phyloP scores from a whole-genome alignment of 1,284 basidiomycete genomes.

The Ustilago sp. region DNA sequence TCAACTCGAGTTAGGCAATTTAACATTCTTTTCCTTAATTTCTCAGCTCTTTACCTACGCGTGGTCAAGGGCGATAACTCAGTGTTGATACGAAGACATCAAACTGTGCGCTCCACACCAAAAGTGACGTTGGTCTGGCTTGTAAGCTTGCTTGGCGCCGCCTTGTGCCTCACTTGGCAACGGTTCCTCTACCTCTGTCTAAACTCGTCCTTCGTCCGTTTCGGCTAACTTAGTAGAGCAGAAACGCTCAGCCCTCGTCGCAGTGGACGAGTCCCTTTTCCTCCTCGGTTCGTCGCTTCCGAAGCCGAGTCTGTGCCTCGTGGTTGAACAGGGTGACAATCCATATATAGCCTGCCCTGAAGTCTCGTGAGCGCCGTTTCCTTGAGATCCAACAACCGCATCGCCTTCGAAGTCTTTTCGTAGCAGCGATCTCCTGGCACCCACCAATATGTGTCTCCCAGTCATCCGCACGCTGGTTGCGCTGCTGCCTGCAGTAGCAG shows the following conservation, averaged over 20 bases:
- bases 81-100: constrained; percentile 2
- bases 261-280: neutral
- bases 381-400: neutral
- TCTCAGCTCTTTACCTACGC: too few species aligned
- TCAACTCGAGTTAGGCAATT: too few species aligned
- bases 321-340: neutral
- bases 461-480: constrained; percentile 28
- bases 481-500: constrained; percentile 36
- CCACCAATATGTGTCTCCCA: constrained; percentile 31
- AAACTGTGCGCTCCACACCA: constrained; percentile 6
- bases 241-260: neutral
- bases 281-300: neutral
- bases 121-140: constrained; percentile 10
- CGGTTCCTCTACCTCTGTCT: neutral
- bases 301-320: constrained; percentile 1
- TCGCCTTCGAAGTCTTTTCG: neutral
- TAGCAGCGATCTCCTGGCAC: neutral
- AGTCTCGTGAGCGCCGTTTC: neutral
- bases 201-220: neutral
- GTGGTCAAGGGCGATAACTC: too few species aligned
- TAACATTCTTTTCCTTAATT: too few species aligned
- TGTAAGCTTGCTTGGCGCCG: constrained; percentile 9
- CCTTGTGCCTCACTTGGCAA: constrained; percentile 2
- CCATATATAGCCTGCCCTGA: constrained; percentile 4
- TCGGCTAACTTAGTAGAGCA: neutral